These are phyloP conservation scores for Stemphylium lycopersici DNA, from an alignment of 2,329 filamentous ascomycete genomes.

Conservation along the genomic window DNA sequence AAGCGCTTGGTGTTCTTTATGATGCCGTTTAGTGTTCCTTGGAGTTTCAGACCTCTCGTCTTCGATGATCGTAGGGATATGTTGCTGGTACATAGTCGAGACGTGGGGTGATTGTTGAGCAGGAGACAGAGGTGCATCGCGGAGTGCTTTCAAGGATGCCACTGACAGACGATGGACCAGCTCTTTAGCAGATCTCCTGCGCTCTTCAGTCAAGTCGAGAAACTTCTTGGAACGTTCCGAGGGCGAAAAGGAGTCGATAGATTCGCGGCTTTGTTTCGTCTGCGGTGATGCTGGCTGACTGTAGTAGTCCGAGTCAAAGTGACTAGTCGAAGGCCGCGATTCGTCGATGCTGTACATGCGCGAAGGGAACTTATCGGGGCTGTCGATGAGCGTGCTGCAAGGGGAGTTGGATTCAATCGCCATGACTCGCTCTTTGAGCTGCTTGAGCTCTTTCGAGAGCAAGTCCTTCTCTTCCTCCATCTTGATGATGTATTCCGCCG, in stretches of 20 bases:
- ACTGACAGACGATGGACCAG: slow-evolving; percentile 42
- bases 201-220: slow-evolving; percentile 33
- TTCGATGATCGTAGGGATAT: slow-evolving; percentile 12
- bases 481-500: slow-evolving; percentile 39
- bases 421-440: slow-evolving; percentile 28
- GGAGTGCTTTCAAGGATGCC: slow-evolving; percentile 33
- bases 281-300: slow-evolving; percentile 44
- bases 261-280: slow-evolving; percentile 27
- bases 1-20: slow-evolving; percentile 5
- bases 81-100: slow-evolving; percentile 20
- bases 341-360: slow-evolving; percentile 44
- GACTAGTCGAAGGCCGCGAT: slow-evolving; percentile 43
- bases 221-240: slow-evolving; percentile 42
- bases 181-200: slow-evolving; percentile 32
- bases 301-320: slow-evolving; percentile 48
- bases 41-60: slow-evolving; percentile 9
- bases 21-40: slow-evolving; percentile 16
- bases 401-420: slow-evolving; percentile 20
- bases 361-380: slow-evolving; percentile 22
- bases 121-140: slow-evolving; percentile 14
- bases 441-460: slow-evolving; percentile 31
- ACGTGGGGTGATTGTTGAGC: slow-evolving; percentile 30
- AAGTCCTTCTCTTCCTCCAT: slow-evolving; percentile 36
- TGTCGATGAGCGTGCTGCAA: slow-evolving; percentile 22
- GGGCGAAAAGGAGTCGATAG: slow-evolving; percentile 19